These are phyloP conservation scores for Tylopilus felleus DNA, from an alignment of 768 basidiomycete species.

Conservation along the genomic window DNA sequence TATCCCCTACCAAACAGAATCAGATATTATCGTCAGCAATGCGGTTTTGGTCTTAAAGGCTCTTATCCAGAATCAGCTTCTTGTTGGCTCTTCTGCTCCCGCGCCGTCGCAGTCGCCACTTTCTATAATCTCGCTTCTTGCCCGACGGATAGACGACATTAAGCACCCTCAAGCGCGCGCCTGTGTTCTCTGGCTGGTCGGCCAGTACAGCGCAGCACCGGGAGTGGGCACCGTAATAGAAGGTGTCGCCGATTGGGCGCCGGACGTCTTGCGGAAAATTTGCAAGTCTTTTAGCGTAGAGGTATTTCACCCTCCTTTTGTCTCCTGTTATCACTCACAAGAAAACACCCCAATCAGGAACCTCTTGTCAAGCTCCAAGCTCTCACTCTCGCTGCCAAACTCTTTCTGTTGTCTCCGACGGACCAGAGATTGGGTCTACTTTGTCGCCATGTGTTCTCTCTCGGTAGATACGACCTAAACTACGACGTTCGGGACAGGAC, in stretches of 20 bases:
- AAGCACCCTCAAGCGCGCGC: conserved; percentile 78
- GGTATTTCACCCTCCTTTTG: conserved; percentile 39
- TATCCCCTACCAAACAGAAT: conserved; percentile 4
- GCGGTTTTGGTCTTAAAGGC: conserved; percentile 85
- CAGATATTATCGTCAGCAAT: conserved; percentile 74
- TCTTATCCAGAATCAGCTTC: conserved; percentile 69
- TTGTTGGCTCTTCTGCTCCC: conserved; percentile 30
- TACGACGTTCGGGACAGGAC: conserved; percentile 92
- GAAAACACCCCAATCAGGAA: conserved; percentile 37
- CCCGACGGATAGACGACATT: conserved; percentile 74
- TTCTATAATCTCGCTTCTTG: conserved; percentile 74
- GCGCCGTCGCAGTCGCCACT: conserved; percentile 42
- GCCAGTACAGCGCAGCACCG: conserved; percentile 66
- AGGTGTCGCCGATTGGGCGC: conserved; percentile 74
- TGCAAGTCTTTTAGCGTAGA: conserved; percentile 72
- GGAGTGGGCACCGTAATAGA: conserved; percentile 39
- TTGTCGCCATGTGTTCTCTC: conserved; percentile 68
- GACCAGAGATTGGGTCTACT: conserved; percentile 51
- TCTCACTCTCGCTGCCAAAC: conserved; percentile 82
- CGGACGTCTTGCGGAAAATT: conserved; percentile 82
- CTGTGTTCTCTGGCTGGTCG: conserved; percentile 89
- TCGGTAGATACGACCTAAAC: conserved; percentile 84
- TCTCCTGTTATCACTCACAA: not conserved
- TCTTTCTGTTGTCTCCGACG: conserved; percentile 64
- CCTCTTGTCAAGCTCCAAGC: conserved; percentile 76